These are phyloP conservation scores for Solanum chiquidenum DNA, from an alignment of 257 asterid genomes.

Conservation along the genomic window DNA sequence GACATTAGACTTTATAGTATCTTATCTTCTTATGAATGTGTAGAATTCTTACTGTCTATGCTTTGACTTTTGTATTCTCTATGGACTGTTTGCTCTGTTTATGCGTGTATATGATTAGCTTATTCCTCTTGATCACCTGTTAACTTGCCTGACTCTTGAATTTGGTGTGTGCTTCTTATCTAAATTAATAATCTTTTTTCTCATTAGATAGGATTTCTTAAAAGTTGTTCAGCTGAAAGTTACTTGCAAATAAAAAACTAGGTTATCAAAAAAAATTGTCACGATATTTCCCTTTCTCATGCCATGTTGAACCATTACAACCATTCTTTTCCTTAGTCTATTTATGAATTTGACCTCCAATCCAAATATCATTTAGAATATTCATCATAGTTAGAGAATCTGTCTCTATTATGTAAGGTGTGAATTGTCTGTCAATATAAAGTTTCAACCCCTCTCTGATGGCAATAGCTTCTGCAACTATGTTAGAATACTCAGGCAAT, in stretches of 20 bases:
- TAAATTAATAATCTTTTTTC: not conserved
- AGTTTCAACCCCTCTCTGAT: not conserved
- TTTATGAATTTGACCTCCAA: not conserved
- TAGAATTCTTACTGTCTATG: not conserved
- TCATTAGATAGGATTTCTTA: no score
- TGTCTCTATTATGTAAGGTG: not conserved
- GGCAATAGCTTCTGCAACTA: not conserved
- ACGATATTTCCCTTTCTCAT: not conserved
- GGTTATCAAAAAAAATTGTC: not conserved
- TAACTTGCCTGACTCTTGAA: not conserved
- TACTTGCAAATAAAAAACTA: not conserved
- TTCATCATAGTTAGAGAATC: not conserved
- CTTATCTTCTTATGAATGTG: not conserved
- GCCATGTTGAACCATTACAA: not conserved
- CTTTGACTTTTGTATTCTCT: not conserved
- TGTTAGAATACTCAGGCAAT: no score
- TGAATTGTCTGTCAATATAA: not conserved
- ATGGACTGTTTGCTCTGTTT: not conserved
- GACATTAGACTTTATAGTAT: not conserved
- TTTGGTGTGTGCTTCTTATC: not conserved
- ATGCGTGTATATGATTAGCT: not conserved
- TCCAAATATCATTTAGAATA: not conserved
- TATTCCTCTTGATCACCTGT: not conserved
- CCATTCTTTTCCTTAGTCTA: not conserved
- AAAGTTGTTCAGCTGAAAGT: not conserved